A percentile compares a stretch with the other conserved stretches of the same genome.
Conservation (phyloP, 495 filamentous ascomycete species). For the Lineolata rhizophorae region DNA sequence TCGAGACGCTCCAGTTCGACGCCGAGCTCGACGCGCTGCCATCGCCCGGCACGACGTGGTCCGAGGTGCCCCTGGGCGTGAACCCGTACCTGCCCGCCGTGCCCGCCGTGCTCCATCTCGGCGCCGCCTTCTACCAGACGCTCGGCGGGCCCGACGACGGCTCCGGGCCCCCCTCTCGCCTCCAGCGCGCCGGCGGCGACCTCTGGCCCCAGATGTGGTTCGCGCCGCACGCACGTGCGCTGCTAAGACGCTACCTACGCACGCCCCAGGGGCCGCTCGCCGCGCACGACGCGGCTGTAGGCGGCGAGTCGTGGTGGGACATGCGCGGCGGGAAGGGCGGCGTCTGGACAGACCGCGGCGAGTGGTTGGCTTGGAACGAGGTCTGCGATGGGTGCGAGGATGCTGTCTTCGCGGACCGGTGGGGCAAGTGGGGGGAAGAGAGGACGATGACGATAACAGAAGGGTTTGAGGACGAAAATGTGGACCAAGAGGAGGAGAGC, state of each 20-base stretch:
- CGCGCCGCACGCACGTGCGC: conserved; percentile 7
- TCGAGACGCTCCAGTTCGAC: conserved; percentile 3
- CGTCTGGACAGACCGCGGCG: conserved; percentile 32
- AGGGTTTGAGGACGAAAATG: background rate
- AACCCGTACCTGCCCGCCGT: conserved; percentile 10
- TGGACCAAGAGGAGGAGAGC: background rate
- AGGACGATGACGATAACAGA: conserved; percentile 2
- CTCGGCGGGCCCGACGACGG: no score
- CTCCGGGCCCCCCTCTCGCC: background rate
- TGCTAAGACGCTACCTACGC: conserved; percentile 12
- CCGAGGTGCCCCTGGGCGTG: conserved; percentile 4
- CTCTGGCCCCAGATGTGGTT: conserved; percentile 7
- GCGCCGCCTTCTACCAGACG: background rate
- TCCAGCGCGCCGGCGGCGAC: conserved; percentile 2
- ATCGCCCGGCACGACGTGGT: conserved; percentile 6
- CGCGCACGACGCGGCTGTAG: conserved; percentile 22
- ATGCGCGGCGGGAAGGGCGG: conserved; percentile 32
- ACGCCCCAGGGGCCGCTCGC: conserved; percentile 22
- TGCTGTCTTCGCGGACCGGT: background rate
- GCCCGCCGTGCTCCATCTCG: conserved; percentile 6
- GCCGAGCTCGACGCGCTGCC: conserved; percentile 8
- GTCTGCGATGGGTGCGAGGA: background rate
- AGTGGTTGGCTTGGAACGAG: conserved; percentile 31
- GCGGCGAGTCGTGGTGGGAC: conserved; percentile 31
- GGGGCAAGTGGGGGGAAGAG: background rate